A percentile compares a stretch with the other conserved stretches of the same genome.
These are phyloP conservation scores for Nemania serpens DNA, from an alignment of 2,329 filamentous ascomycete species.

Conservation along the genomic window DNA sequence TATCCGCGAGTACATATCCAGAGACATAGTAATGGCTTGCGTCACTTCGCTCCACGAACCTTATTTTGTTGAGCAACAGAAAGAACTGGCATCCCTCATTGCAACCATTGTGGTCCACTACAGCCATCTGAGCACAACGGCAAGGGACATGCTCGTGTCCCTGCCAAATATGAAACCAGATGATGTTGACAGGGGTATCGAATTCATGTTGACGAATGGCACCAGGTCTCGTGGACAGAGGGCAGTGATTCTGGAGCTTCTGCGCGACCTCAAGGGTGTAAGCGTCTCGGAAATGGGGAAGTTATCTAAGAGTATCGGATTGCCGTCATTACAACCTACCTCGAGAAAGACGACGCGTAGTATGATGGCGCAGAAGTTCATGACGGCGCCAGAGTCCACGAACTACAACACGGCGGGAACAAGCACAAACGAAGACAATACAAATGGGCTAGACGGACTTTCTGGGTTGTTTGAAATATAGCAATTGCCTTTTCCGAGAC, in stretches of 20 bases:
- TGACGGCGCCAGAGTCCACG: constrained; percentile 55
- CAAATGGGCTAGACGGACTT: constrained; percentile 59
- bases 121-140: constrained; percentile 69
- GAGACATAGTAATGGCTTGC: constrained; percentile 85
- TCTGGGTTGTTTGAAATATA: constrained; percentile 53
- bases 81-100: constrained; percentile 86
- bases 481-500: not conserved
- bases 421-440: constrained; percentile 37
- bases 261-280: constrained; percentile 86
- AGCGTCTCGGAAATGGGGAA: constrained; percentile 94
- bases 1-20: constrained; percentile 87
- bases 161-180: constrained; percentile 75
- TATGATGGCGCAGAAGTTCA: constrained; percentile 69
- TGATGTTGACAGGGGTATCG: constrained; percentile 69
- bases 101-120: constrained; percentile 84
- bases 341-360: constrained; percentile 53
- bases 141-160: constrained; percentile 74
- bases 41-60: constrained; percentile 91
- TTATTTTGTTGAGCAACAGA: constrained; percentile 96
- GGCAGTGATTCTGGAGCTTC: constrained; percentile 78
- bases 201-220: constrained; percentile 61
- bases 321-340: constrained; percentile 30
- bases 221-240: constrained; percentile 76
- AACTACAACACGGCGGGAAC: constrained; percentile 21
- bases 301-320: constrained; percentile 62